Evolutionary conservation across 176 grass and related monocot species (phyloP).

Genomic region (Triticum dicoccoides): DNA sequence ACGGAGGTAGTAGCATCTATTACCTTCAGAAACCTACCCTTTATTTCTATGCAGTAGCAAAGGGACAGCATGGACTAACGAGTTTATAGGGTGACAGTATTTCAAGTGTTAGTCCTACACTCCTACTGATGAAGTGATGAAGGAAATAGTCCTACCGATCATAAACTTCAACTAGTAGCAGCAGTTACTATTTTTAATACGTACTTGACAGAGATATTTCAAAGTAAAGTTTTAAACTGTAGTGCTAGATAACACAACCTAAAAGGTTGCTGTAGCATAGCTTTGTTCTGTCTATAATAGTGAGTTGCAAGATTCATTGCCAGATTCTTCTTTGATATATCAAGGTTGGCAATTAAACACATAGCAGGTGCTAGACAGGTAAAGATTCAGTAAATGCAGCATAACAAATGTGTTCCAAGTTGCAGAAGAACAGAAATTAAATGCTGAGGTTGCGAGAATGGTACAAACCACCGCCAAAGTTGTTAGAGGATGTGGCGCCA

Average conservation of each 20-base stretch:
- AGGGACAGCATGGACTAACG: background rate
- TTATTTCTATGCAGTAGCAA: background rate
- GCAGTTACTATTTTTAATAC: background rate
- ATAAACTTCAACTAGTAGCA: slow-evolving; percentile 10
- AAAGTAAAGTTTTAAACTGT: background rate
- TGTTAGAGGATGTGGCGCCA: slow-evolving; percentile 47
- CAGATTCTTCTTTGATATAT: background rate
- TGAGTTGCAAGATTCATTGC: background rate
- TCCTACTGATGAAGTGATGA: background rate
- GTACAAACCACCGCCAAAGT: slow-evolving; percentile 47
- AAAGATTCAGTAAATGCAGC: background rate
- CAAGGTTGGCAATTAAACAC: background rate
- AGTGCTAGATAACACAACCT: background rate
- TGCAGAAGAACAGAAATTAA: background rate
- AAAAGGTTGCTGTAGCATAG: background rate
- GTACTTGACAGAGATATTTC: background rate
- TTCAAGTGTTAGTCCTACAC: background rate
- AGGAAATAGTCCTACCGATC: background rate
- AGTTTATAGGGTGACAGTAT: background rate
- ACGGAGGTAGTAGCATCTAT: too few species aligned
- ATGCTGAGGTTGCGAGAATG: background rate
- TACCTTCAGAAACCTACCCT: background rate
- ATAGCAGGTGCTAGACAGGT: background rate
- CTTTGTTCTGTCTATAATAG: background rate
- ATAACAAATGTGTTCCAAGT: background rate